phyloP scores from a whole-genome alignment of 2,329 filamentous ascomycete genomes.

The Acrocalymma vagum region DNA sequence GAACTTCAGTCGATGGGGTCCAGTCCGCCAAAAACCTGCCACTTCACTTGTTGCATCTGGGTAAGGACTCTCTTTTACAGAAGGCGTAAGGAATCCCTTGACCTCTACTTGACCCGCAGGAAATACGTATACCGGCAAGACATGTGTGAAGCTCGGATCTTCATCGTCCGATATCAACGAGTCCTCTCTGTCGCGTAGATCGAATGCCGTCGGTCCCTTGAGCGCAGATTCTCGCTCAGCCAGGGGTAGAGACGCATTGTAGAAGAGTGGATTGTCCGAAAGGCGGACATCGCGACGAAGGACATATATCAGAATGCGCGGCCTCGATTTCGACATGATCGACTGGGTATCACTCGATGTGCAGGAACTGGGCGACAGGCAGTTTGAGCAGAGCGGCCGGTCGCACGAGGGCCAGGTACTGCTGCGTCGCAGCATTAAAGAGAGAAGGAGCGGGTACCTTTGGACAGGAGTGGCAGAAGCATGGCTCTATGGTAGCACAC shows the following conservation, averaged over 20 bases:
- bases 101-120: slow-evolving; percentile 76
- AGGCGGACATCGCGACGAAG: slow-evolving; percentile 77
- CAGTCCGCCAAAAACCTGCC: slow-evolving; percentile 76
- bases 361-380: slow-evolving; percentile 23
- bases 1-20: slow-evolving; percentile 76
- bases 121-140: slow-evolving; percentile 74
- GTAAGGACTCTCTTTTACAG: slow-evolving; percentile 63
- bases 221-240: slow-evolving; percentile 12
- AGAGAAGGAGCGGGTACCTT: slow-evolving; percentile 16
- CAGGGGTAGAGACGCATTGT: slow-evolving; percentile 56
- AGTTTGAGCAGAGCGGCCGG: slow-evolving; percentile 33
- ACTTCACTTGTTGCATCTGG: slow-evolving; percentile 72
- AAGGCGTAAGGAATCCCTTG: slow-evolving; percentile 71
- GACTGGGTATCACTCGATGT: slow-evolving; percentile 17
- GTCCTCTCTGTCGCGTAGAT: slow-evolving; percentile 48
- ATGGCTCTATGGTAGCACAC: slow-evolving; percentile 29
- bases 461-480: slow-evolving; percentile 22
- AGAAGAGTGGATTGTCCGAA: slow-evolving; percentile 77
- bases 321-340: slow-evolving; percentile 29
- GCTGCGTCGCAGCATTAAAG: slow-evolving; percentile 42
- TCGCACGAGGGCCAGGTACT: slow-evolving; percentile 40
- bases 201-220: slow-evolving; percentile 12
- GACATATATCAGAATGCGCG: slow-evolving; percentile 71
- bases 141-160: slow-evolving; percentile 55
- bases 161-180: slow-evolving; percentile 31